Conservation (phyloP, 148 eudicot species). For the Nepenthes gracilis region DNA sequence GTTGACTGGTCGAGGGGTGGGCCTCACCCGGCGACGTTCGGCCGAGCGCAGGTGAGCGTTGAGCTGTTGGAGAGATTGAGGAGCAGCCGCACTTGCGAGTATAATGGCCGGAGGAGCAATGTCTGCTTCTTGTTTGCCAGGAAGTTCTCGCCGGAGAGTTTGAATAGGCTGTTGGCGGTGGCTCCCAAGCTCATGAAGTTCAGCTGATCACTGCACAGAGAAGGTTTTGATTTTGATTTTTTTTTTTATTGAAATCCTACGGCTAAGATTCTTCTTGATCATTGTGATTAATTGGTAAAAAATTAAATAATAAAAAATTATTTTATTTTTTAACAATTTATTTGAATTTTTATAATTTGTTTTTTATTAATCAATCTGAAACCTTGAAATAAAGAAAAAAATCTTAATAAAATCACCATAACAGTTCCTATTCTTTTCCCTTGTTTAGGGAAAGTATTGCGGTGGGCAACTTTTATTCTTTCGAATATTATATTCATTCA, state of each 20-base stretch:
- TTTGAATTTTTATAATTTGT: too few relatives aligned
- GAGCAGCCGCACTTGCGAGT: constrained; percentile 19
- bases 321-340: too few relatives aligned
- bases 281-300: too few relatives aligned
- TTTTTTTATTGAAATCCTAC: neutral
- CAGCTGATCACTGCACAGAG: constrained; percentile 7
- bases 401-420: too few relatives aligned
- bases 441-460: too few relatives aligned
- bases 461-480: neutral
- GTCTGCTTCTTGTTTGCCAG: constrained; percentile 40
- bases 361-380: too few relatives aligned
- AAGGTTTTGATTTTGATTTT: neutral
- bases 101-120: constrained; percentile 25
- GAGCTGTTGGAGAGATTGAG: constrained; percentile 25
- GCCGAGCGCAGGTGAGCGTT: constrained; percentile 13
- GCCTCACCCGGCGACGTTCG: constrained; percentile 41
- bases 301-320: too few relatives aligned
- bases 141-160: constrained; percentile 33
- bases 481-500: neutral
- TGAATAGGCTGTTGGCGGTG: constrained; percentile 27
- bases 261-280: too few relatives aligned
- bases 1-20: constrained; percentile 65
- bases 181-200: constrained; percentile 29
- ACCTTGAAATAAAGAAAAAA: too few relatives aligned
- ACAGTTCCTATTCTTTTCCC: too few relatives aligned